Base-by-base conservation (phyloP, 2,329 filamentous ascomycete genomes). In the Fusarium subtropicale region DNA sequence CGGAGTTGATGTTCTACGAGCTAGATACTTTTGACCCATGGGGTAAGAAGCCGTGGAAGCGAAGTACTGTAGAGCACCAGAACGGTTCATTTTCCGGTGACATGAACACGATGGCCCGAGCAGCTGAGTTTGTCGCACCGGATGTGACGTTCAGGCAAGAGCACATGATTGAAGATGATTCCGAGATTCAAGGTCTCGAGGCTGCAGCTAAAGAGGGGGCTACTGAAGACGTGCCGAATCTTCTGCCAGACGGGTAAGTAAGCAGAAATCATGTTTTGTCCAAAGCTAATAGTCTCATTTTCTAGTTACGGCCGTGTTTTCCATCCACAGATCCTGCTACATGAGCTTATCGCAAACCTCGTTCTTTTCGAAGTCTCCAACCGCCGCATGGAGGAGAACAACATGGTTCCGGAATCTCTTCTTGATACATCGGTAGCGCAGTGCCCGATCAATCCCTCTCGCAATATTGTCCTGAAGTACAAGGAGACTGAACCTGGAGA, bases 1-100 rank as follows among this genome's bases (percentile, higher is more conserved):
- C 54, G 16, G 58, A 58, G 15, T 8, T 60, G 3, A 64, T 64
- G 56, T 64, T 64, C 16, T 64, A 64, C 15, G 60, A 64, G 42
- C 56, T 64, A 1, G 41, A 64, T 20, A 56, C 28, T 0, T 28
- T 50, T 5, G 60, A 60, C 15, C 56, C 38, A 2, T 54, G 44
- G 56, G 56, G 60, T 2, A 33, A 18, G 0, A 55, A 38, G 4
- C 60, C 60, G 0, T 60, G 60, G 50, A 64, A 64, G 20, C 45
- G 61, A n/a, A 50, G 51, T 16, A 36, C 50, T 6, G 45, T 39
- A 5, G 51, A 51, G 13, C 34, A 60, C 24, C n/a, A 20, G 22
- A 64, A 56, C 3, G 45, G 61, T 1, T 42, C 57, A 3, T 64
- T 64, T 3, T 48, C 57, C 0, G 61, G 45, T 3, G 13, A 56